Conservation (phyloP, 192 early-diverging fungal species). For the Hyaloraphidium curvatum region DNA sequence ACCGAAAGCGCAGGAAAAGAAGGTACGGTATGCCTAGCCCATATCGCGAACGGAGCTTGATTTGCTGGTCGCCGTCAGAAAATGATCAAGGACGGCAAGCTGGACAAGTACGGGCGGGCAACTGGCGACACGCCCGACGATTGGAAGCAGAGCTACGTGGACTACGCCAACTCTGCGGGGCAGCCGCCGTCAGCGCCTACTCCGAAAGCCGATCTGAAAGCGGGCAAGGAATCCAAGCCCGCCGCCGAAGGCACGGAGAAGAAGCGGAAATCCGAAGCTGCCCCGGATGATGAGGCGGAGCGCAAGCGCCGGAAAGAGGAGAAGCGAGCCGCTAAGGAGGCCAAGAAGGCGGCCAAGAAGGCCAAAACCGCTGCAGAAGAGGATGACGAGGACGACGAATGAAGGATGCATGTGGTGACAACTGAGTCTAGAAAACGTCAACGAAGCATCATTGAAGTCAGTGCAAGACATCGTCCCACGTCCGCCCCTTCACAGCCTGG, state of each 20-base stretch:
- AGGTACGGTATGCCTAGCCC: conserved; percentile 15
- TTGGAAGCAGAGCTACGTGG: conserved; percentile 68
- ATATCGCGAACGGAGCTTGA: background rate
- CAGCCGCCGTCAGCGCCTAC: conserved; percentile 2
- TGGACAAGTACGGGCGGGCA: conserved; percentile 89
- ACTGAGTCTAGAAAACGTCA: too few relatives aligned
- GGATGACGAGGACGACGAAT: conserved; percentile 16
- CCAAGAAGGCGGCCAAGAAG: background rate
- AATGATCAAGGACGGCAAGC: conserved; percentile 88
- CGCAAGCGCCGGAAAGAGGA: conserved; percentile 17
- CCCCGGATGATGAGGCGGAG: conserved; percentile 14
- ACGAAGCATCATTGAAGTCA: too few relatives aligned
- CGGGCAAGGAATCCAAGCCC: conserved; percentile 7
- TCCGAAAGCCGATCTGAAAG: background rate
- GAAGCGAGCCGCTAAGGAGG: background rate
- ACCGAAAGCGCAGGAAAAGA: conserved; percentile 88
- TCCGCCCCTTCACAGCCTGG: conserved; percentile 53
- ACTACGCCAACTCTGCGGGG: conserved; percentile 26
- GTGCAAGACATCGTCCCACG: conserved; percentile 37
- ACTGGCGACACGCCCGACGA: conserved; percentile 63
- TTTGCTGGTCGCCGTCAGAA: background rate
- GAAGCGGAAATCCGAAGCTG: conserved; percentile 15
- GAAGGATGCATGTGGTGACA: too few relatives aligned
- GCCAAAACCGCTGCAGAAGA: conserved; percentile 1
- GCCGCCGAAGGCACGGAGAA: conserved; percentile 17